Base-by-base conservation (phyloP, 2,329 filamentous ascomycete species). In the Dactylonectria estremocensis region DNA sequence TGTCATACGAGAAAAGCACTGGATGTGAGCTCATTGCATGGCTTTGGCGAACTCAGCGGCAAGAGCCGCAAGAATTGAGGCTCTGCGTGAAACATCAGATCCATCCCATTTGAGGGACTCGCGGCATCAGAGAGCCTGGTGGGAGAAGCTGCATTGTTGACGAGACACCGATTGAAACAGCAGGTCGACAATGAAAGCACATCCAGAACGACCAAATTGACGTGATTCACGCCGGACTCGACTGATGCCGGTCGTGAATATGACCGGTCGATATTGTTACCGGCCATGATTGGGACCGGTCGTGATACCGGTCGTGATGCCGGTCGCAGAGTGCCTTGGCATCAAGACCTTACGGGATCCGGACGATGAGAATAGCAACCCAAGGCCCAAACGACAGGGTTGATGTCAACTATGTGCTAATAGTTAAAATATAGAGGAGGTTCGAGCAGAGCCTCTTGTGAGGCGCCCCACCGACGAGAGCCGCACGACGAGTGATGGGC, bases 321-420 rank as follows among this genome's bases (percentile, higher is more conserved):
- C 50, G 18, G 14, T 52, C 10, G 3, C n/a, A 33, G 14, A 52
- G 49, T 52, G 8, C 49, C 28, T 50, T 52, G 49, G 16, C 2
- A 52, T 33, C 49, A 52, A 52, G 20, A 45, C 45, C 63, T 56
- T 50, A 60, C 31, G 11, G 50, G 45, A 61, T 46, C 45, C 61
- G 61, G 48, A 64, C 52, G 54, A 46, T 46, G 45, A 50, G 40
- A 60, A 31, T 28, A 55, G 45, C 56, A 45, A 61, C 45, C 56
- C 57, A 66, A 61, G 63, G 31, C 57, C 59, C 53, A 18, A n/a
- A 46, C 40, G 64, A 66, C 64, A 66, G 54, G 64, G 64, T 63
- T 58, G 65, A 67, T 64, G 54, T 59, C 66, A 71, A 70, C 60
- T 67, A 75, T 76, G 72, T 73, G 69, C 72, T 76, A 75, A 75